Percentiles rank a stretch among this genome's conserved stretches.
Evolutionary conservation across 345 rosid species (phyloP).

Genomic region (Syzygium grande): DNA sequence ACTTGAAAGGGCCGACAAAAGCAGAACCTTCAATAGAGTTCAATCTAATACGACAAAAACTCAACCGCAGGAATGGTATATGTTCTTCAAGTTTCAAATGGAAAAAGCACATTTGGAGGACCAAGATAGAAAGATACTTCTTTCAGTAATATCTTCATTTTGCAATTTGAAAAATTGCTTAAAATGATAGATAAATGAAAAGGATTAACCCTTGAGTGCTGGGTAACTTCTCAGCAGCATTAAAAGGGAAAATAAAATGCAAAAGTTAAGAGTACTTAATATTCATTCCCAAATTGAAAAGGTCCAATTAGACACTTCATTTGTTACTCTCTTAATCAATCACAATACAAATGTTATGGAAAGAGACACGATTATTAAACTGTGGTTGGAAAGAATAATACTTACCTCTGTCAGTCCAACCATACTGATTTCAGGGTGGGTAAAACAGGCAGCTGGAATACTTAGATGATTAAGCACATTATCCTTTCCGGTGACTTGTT

Average conservation of each 20-base stretch:
- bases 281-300: neutral
- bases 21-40: neutral
- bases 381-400: neutral
- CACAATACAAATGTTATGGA: neutral
- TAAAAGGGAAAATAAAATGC: neutral
- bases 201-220: neutral
- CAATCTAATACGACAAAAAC: neutral
- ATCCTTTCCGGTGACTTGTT: conserved; percentile 90
- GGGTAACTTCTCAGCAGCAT: neutral
- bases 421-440: conserved; percentile 99
- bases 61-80: neutral
- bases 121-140: neutral
- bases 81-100: neutral
- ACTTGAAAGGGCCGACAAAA: neutral
- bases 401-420: conserved; percentile 96
- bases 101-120: neutral
- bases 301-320: neutral
- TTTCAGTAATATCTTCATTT: neutral
- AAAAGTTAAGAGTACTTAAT: neutral
- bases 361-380: neutral
- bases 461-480: conserved; percentile 87
- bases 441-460: conserved; percentile 99
- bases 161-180: neutral
- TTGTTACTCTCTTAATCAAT: neutral
- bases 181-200: neutral